These are phyloP conservation scores for Skeletonema costatum DNA, from an alignment of 108 stramenopile species.

Conservation along the genomic window DNA sequence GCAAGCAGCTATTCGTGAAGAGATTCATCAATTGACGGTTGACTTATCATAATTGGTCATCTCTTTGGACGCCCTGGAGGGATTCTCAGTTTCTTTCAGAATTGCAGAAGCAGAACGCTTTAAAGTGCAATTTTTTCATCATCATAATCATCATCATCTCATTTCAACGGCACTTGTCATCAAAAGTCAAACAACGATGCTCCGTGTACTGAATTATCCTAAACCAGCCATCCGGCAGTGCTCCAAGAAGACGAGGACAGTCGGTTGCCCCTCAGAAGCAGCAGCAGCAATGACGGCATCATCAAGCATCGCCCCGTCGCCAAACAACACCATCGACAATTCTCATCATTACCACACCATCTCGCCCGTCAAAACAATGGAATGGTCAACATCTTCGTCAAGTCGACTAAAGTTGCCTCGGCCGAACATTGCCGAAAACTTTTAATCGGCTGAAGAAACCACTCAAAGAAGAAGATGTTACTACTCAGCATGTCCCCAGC, in stretches of 20 bases:
- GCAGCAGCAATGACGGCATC: too few relatives aligned
- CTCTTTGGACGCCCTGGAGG: too few relatives aligned
- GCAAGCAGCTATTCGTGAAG: too few relatives aligned
- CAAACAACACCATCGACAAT: neutral
- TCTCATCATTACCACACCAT: slow-evolving; percentile 22
- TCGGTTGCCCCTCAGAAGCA: too few relatives aligned
- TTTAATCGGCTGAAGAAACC: neutral
- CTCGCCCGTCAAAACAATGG: slow-evolving; percentile 44
- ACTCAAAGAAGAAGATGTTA: neutral
- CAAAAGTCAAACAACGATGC: neutral
- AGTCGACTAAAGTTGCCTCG: slow-evolving; percentile 46
- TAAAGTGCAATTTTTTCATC: too few relatives aligned
- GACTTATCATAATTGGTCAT: too few relatives aligned
- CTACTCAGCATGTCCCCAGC: slow-evolving; percentile 10
- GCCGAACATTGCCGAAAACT: slow-evolving; percentile 1
- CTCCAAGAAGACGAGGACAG: neutral
- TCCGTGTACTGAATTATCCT: neutral
- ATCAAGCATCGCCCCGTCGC: too few relatives aligned
- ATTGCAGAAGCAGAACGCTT: too few relatives aligned
- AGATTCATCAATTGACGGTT: too few relatives aligned
- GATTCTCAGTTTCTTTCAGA: too few relatives aligned
- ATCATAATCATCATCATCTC: too few relatives aligned
- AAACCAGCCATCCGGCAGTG: neutral
- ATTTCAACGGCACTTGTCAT: too few relatives aligned
- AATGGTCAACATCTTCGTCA: slow-evolving; percentile 44